Percentiles rank a stretch among this genome's conserved stretches.
Evolutionary conservation across 305 asterid genomes (phyloP).

Genomic region (Solanum hybrid): DNA sequence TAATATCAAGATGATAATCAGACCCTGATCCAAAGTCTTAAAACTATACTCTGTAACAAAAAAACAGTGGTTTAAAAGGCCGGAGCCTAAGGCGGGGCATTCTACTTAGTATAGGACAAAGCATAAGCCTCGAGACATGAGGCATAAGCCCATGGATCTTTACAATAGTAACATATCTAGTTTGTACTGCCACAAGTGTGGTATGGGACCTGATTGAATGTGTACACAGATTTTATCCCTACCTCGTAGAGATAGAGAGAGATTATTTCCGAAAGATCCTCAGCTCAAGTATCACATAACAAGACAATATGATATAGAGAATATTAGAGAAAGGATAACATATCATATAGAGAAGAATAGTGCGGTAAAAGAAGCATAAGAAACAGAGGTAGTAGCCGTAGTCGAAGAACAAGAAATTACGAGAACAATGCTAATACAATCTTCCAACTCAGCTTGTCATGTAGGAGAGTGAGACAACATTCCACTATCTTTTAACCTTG

Average conservation of each 20-base stretch:
- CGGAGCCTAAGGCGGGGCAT: not conserved
- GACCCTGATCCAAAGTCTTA: not conserved
- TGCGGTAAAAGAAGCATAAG: not conserved
- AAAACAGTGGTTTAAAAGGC: not conserved
- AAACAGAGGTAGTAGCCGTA: not conserved
- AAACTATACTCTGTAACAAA: not conserved
- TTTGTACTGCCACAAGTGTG: not conserved
- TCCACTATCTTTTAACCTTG: not conserved
- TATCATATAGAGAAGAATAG: not conserved
- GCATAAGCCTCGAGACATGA: not conserved
- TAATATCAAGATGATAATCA: not conserved
- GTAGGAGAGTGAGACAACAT: not conserved
- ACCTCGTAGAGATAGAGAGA: not conserved
- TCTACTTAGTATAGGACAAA: not conserved
- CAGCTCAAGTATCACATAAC: not conserved
- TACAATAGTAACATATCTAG: not conserved
- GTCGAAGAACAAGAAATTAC: not conserved
- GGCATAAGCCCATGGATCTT: not conserved
- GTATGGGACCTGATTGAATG: not conserved
- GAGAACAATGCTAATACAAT: not conserved
- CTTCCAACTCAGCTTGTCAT: not conserved
- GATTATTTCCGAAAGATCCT: not conserved
- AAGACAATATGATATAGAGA: not conserved
- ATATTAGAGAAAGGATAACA: not conserved
- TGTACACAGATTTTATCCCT: not conserved